A percentile compares a stretch with the other conserved stretches of the same genome.
These are phyloP conservation scores for Pythium dissimile DNA, from an alignment of 352 stramenopile species.

Conservation along the genomic window DNA sequence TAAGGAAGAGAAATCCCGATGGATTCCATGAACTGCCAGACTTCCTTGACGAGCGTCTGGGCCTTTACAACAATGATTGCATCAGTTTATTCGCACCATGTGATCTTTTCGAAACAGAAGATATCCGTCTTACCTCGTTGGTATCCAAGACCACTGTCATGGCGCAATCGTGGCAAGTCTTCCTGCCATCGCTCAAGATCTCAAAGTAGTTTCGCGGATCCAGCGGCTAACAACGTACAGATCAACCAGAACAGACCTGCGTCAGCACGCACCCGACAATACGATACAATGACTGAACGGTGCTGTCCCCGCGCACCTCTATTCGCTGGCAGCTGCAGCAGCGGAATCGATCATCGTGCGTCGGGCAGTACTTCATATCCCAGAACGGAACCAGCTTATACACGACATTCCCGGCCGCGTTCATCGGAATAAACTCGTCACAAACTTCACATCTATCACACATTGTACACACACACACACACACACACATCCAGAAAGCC, in stretches of 20 bases:
- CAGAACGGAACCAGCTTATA: constrained; percentile 70
- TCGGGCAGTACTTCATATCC: constrained; percentile 55
- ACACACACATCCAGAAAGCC: too few species aligned
- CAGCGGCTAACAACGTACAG: constrained; percentile 21
- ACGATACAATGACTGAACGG: not conserved
- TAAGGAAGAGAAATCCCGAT: constrained; percentile 62
- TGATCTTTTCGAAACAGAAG: too few species aligned
- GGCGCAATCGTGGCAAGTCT: constrained; percentile 63
- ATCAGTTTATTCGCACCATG: not conserved
- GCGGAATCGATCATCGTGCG: constrained; percentile 56
- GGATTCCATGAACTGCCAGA: constrained; percentile 67
- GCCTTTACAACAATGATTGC: constrained; percentile 6
- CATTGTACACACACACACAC: too few species aligned
- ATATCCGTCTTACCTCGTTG: constrained; percentile 36
- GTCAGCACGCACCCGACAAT: not conserved
- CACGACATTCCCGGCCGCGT: constrained; percentile 41
- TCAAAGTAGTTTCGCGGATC: constrained; percentile 44
- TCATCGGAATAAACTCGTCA: constrained; percentile 51
- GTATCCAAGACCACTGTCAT: constrained; percentile 58
- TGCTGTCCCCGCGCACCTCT: constrained; percentile 28
- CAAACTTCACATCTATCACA: constrained; percentile 55
- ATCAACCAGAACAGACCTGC: not conserved
- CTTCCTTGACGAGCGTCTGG: constrained; percentile 38
- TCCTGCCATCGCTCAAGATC: constrained; percentile 52
- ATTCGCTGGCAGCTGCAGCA: constrained; percentile 74